Evolutionary conservation across 2,329 filamentous ascomycete genomes (phyloP).

Genomic region (Penicillium sp.): DNA sequence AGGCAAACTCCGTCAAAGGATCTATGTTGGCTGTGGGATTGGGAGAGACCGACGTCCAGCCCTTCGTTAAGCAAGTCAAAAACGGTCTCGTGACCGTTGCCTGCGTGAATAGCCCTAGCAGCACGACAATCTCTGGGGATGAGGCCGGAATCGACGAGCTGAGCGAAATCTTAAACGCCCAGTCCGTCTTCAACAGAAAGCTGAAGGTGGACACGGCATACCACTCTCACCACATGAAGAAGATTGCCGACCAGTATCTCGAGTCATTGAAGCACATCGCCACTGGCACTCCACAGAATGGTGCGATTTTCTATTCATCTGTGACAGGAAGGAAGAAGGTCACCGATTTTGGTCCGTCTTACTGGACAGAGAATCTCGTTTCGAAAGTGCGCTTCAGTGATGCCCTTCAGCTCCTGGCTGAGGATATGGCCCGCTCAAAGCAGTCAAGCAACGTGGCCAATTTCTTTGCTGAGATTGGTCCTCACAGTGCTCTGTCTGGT

Average conservation of each 20-base stretch:
- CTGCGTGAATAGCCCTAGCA: slow-evolving; percentile 13
- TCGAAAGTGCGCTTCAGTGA: neutral
- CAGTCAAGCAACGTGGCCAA: neutral
- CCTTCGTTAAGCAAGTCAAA: slow-evolving; percentile 3
- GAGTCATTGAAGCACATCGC: neutral
- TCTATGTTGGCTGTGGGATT: slow-evolving; percentile 14
- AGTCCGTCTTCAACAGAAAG: slow-evolving; percentile 5
- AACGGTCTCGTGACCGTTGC: slow-evolving; percentile 9
- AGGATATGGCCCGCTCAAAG: neutral
- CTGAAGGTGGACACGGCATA: slow-evolving; percentile 15
- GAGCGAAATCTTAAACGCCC: slow-evolving; percentile 3
- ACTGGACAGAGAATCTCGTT: slow-evolving; percentile 2
- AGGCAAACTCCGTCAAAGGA: slow-evolving; percentile 2
- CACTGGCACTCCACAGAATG: neutral
- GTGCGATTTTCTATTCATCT: slow-evolving; percentile 1
- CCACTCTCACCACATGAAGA: slow-evolving; percentile 9
- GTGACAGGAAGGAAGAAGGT: neutral
- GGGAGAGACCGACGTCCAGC: neutral
- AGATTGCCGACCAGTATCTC: neutral
- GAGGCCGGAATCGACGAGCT: neutral
- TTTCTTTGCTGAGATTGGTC: slow-evolving; percentile 2
- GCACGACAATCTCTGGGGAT: slow-evolving; percentile 15
- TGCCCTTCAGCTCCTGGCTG: neutral
- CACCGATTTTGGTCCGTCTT: neutral
- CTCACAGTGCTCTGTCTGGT: slow-evolving; percentile 1